Evolutionary conservation across 768 basidiomycete species (phyloP).

Genomic region (Boletellus ananiceps): DNA sequence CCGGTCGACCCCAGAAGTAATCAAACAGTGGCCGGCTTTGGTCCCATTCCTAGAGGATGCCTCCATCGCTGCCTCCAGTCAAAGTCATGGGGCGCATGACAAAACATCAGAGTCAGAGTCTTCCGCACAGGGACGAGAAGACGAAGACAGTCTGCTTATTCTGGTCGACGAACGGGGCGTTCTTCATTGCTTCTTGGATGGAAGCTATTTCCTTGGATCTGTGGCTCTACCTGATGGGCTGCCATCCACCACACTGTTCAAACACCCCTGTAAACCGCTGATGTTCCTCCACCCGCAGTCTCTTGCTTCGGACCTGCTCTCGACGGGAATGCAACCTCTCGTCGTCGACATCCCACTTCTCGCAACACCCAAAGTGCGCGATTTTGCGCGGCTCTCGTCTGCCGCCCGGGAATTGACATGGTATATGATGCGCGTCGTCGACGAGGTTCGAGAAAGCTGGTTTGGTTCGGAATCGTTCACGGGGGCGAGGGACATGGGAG

Average conservation of each 20-base stretch:
- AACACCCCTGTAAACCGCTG: conserved; percentile 41
- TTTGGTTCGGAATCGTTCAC: conserved; percentile 60
- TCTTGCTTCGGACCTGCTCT: conserved; percentile 21
- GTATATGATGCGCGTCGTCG: conserved; percentile 65
- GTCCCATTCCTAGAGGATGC: conserved; percentile 50
- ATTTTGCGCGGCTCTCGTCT: conserved; percentile 68
- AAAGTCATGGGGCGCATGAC: conserved; percentile 27
- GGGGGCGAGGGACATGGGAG: conserved; percentile 70
- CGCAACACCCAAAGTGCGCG: conserved; percentile 50
- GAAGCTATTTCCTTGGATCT: conserved; percentile 65
- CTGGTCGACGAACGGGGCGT: conserved; percentile 55
- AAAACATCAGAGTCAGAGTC: conserved; percentile 27
- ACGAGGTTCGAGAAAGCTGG: conserved; percentile 73
- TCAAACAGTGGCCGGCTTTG: conserved; percentile 67
- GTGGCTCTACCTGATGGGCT: conserved; percentile 36
- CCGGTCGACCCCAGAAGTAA: conserved; percentile 50
- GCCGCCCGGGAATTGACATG: conserved; percentile 65
- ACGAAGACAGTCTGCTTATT: conserved; percentile 60
- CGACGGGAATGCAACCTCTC: conserved; percentile 36
- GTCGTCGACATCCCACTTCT: conserved; percentile 56
- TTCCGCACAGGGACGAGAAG: conserved; percentile 36
- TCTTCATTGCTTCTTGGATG: conserved; percentile 69
- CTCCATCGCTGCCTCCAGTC: conserved; percentile 50
- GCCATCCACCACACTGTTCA: conserved; percentile 30
- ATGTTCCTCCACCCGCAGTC: conserved; percentile 47